A percentile compares a stretch with the other conserved stretches of the same genome.
Conservation (phyloP, 257 asterid species). For the Misopates orontium region DNA sequence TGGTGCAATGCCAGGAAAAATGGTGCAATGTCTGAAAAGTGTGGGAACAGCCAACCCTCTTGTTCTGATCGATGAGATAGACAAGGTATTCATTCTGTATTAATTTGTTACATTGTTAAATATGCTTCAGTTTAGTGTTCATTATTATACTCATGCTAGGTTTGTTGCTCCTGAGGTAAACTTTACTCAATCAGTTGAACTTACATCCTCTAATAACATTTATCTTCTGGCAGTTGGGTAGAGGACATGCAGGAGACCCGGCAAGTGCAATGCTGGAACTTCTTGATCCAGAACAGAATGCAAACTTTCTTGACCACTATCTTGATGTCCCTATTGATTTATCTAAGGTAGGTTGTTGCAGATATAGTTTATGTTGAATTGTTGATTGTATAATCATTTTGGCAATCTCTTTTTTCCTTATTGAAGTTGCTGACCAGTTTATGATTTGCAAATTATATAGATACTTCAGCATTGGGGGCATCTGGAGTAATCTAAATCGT, state of each 20-base stretch:
- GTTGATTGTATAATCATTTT: slow-evolving; percentile 16
- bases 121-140: slow-evolving; percentile 9
- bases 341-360: slow-evolving; percentile 74
- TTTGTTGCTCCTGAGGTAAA: slow-evolving; percentile 6
- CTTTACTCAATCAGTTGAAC: slow-evolving; percentile 19
- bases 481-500: neutral
- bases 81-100: slow-evolving; percentile 62
- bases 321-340: slow-evolving; percentile 97
- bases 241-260: slow-evolving; percentile 98
- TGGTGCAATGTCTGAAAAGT: slow-evolving; percentile 94
- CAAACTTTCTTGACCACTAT: slow-evolving; percentile 96
- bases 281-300: slow-evolving; percentile 99
- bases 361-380: slow-evolving; percentile 6
- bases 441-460: slow-evolving; percentile 1
- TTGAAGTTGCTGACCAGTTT: slow-evolving; percentile 4
- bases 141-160: slow-evolving; percentile 1
- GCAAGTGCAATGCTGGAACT: slow-evolving; percentile 99
- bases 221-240: slow-evolving; percentile 78
- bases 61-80: slow-evolving; percentile 97
- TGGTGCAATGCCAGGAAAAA: slow-evolving; percentile 99
- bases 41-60: slow-evolving; percentile 99
- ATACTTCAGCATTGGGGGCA: slow-evolving; percentile 2
- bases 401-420: slow-evolving; percentile 5
- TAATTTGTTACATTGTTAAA: slow-evolving; percentile 15
- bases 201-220: slow-evolving; percentile 25